These are phyloP conservation scores for Penicillium daleae DNA, from an alignment of 495 filamentous ascomycete species.

Conservation along the genomic window DNA sequence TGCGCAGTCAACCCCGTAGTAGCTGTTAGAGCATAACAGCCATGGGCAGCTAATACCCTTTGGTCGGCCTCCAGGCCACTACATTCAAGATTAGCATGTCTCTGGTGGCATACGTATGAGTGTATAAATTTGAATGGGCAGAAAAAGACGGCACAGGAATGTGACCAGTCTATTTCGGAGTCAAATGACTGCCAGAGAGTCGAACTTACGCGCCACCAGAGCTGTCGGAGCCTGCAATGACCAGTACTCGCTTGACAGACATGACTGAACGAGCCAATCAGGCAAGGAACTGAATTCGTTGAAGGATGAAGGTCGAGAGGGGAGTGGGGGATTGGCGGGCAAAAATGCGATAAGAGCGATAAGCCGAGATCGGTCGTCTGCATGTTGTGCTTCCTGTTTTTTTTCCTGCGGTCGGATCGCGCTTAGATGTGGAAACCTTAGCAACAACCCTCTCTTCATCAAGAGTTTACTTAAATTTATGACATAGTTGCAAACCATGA, in stretches of 20 bases:
- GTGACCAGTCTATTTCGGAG: neutral
- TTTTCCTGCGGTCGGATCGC: conserved; percentile 3
- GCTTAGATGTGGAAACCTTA: neutral
- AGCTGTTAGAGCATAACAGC: conserved; percentile 94
- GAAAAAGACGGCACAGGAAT: neutral
- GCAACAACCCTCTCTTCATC: neutral
- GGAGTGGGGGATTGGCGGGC: conserved; percentile 15
- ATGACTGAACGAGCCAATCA: conserved; percentile 31
- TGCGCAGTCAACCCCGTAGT: conserved; percentile 95
- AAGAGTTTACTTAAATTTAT: neutral
- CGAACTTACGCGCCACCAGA: conserved; percentile 81
- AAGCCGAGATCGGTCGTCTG: neutral
- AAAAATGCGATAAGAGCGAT: conserved; percentile 11
- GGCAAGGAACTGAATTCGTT: conserved; percentile 1
- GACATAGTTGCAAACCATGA: neutral
- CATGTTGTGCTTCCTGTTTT: neutral
- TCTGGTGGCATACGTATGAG: neutral
- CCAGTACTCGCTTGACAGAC: conserved; percentile 62
- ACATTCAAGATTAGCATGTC: conserved; percentile 14
- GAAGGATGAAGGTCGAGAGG: conserved; percentile 36
- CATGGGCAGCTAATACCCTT: conserved; percentile 89
- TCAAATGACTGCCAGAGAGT: conserved; percentile 2
- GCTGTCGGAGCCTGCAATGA: conserved; percentile 85
- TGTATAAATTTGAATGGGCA: neutral
- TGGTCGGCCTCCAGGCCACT: conserved; percentile 98